Base-by-base conservation (phyloP, 495 filamentous ascomycete genomes). In the Apiosordaria backusii region DNA sequence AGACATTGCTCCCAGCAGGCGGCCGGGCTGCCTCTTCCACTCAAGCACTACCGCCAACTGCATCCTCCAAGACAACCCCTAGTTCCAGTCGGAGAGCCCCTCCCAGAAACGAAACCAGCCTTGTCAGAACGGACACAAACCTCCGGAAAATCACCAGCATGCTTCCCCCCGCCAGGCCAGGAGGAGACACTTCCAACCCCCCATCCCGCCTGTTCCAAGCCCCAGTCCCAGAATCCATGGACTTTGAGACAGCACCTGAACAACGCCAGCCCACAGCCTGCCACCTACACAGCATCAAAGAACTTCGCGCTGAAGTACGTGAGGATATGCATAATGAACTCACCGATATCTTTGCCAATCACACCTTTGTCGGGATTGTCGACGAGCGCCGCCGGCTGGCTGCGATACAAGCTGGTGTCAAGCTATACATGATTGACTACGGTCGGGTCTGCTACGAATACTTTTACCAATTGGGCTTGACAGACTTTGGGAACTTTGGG, bases 401-500 rank as follows among this genome's bases (percentile, higher is more conserved):
- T 50, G 93, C 95, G 35, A 91, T 99, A 40, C 96, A 99, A 81
- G 86, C 90, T 24, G 95, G 96, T 19, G 90, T 98, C 1, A 96
- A 94, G 73, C 84, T 99, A 57, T 97, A 89, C 76, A 87, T 98
- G 19, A 85, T 99, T 64, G 96, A 99, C 79, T 99, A 98, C 74
- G 95, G 92, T 18, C 88, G 92, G 71, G 81, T 92, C 16, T 90
- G 87, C 76, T 89, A 87, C 64, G 96, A 98, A 72, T 93, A 94
- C 78, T 97, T 99, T 79, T 98, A 99, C 79, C 96, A 99, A 77
- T 80, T 98, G 57, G 96, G 93, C 2, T 85, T 99, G 54, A 97
- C 95, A 0, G 92, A 98, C 73, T 99, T 98, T 76, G 92, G 90
- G 1, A 98, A 98, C 73, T 98, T 97, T 75, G 96, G 96, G 18